These are phyloP conservation scores for Sindora glabra DNA, from an alignment of 306 rosid species.

Conservation along the genomic window DNA sequence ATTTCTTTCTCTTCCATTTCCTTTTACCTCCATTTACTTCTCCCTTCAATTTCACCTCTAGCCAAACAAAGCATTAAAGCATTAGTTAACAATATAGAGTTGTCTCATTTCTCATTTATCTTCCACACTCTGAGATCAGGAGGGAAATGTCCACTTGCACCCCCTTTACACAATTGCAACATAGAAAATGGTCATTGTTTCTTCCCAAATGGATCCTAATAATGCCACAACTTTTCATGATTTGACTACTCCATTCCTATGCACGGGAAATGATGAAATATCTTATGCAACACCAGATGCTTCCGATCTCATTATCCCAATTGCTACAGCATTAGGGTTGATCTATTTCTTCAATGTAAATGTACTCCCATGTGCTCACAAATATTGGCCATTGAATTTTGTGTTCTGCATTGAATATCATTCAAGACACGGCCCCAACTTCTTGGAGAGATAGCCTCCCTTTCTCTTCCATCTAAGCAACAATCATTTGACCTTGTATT, in stretches of 20 bases:
- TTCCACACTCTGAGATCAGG: slow-evolving; percentile 73
- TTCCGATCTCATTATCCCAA: slow-evolving; percentile 26
- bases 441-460: slow-evolving; percentile 33
- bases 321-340: slow-evolving; percentile 25
- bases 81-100: slow-evolving; percentile 54
- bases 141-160: slow-evolving; percentile 57
- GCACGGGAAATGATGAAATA: slow-evolving; percentile 20
- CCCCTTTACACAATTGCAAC: slow-evolving; percentile 68
- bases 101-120: slow-evolving; percentile 43
- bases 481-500: slow-evolving; percentile 28
- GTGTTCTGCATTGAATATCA: slow-evolving; percentile 28
- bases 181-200: slow-evolving; percentile 80
- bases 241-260: slow-evolving; percentile 39
- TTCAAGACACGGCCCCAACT: slow-evolving; percentile 23
- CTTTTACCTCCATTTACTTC: no score
- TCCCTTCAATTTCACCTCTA: no score
- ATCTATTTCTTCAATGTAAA: no score
- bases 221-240: slow-evolving; percentile 70
- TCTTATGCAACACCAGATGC: slow-evolving; percentile 39
- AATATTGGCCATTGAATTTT: slow-evolving; percentile 18
- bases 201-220: slow-evolving; percentile 80
- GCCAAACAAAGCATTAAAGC: no score
- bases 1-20: no score
- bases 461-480: slow-evolving; percentile 35
- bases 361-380: slow-evolving; percentile 28